phyloP scores from a whole-genome alignment of 805 yeast species.

The Kodamaea laetipori region DNA sequence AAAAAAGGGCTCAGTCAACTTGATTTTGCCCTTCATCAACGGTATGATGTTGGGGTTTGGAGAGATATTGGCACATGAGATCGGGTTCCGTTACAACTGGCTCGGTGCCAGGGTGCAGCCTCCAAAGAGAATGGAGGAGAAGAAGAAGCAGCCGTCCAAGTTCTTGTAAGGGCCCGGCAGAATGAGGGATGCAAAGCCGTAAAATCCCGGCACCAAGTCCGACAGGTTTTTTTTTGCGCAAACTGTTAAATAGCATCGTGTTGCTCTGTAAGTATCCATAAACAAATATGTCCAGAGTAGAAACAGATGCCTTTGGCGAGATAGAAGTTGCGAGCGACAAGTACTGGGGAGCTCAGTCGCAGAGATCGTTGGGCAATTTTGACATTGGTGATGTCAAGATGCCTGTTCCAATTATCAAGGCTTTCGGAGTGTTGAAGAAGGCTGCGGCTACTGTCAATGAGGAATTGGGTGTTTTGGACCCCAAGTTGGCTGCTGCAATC shows the following conservation, averaged over 20 bases:
- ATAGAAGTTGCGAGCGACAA: conserved; percentile 36
- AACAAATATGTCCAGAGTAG: conserved; percentile 27
- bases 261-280: conserved; percentile 1
- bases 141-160: conserved; percentile 18
- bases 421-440: conserved; percentile 41
- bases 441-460: conserved; percentile 43
- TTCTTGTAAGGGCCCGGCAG: conserved; percentile 12
- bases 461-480: conserved; percentile 34
- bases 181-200: conserved; percentile 1
- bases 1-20: conserved; percentile 64
- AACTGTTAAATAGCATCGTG: conserved; percentile 3
- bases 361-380: conserved; percentile 40
- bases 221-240: background rate
- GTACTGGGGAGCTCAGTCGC: conserved; percentile 44
- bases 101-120: conserved; percentile 64
- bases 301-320: conserved; percentile 43
- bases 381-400: conserved; percentile 41
- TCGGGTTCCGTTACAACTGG: conserved; percentile 82
- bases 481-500: conserved; percentile 34
- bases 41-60: conserved; percentile 97
- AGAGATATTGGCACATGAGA: conserved; percentile 89
- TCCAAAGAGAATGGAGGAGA: conserved; percentile 28
- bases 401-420: conserved; percentile 38
- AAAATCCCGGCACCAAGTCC: too few relatives aligned
- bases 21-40: conserved; percentile 83